Evolutionary conservation across 2,329 filamentous ascomycete species (phyloP), one percentile per base, ranked within the genome.

Genomic region (Verticillium longisporum): DNA sequence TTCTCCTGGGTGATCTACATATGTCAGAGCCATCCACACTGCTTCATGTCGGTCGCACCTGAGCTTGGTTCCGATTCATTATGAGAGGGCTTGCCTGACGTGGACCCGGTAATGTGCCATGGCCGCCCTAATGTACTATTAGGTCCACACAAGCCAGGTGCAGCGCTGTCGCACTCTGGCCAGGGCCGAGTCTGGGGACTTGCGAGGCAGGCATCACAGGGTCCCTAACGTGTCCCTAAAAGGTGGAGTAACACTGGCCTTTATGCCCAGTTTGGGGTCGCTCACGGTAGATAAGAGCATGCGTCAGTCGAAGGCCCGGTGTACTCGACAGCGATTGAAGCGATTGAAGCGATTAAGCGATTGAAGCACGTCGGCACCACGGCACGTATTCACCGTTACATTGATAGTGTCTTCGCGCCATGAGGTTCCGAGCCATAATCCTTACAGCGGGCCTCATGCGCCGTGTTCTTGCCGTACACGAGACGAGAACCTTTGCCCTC

Each of bases 401-500:
- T 26, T 26, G 4, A 26, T 26, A 26, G 26, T 26, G 4, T 26
- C 26, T 26, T 26, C 26, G 26, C 26, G 4, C 26, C 5, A 41
- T 41, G 14, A 41, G 38, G 6, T 14, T 41, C 38, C 14, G 38
- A 9, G 50, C 50, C 18, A 32, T n/a, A 1, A 54, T n/a, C 10
- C 1, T 54, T n/a, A 18, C 11, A n/a, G 14, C 50, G 18, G 9
- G 21, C 14, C 10, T 32, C 18, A 11, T 32, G 18, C 50, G n/a
- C 10, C 50, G 21, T 32, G 3, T n/a, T 26, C 50, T 15, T 26
- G 68, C 77, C 69, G 75, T 74, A 65, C 78, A 81, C 66, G 68
- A 73, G 62, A 68, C 75, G 56, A 77, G 81, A 61, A 85, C 85
- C 45, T 85, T 89, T 67, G 87, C 88, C 60, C 89, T 91, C 70